phyloP scores from a whole-genome alignment of 1,139 yeast genomes.

The Protomyces arabidopsidicola region DNA sequence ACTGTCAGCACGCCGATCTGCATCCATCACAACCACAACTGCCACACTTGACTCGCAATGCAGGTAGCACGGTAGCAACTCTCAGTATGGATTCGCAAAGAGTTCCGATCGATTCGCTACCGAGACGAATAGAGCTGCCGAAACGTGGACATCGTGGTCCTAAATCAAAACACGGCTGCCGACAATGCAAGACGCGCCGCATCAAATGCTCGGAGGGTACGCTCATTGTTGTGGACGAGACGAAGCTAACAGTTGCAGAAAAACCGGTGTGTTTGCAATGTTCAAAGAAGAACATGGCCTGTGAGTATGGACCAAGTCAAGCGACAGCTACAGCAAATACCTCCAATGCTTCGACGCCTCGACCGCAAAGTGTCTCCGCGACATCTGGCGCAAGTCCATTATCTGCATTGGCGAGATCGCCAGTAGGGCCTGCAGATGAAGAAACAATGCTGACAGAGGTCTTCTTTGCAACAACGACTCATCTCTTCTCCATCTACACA shows the following conservation, averaged over 20 bases:
- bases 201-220: constrained; percentile 49
- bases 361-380: background rate
- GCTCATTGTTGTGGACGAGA: background rate
- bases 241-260: background rate
- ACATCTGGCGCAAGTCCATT: background rate
- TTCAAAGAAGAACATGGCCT: constrained; percentile 1
- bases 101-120: background rate
- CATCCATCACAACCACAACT: too few relatives aligned
- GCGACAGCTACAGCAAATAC: background rate
- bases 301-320: constrained; percentile 1
- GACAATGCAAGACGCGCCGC: constrained; percentile 46
- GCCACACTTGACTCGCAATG: too few relatives aligned
- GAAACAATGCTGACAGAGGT: constrained; percentile 10
- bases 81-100: background rate
- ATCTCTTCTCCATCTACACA: constrained; percentile 23
- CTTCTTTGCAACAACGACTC: constrained; percentile 23
- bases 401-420: background rate
- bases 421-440: background rate
- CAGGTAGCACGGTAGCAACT: too few relatives aligned
- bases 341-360: background rate
- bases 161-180: constrained; percentile 41
- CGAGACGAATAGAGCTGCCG: background rate
- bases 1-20: too few relatives aligned
- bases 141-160: constrained; percentile 23
- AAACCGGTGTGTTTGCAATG: constrained; percentile 37